Base-by-base conservation (phyloP, 2,329 filamentous ascomycete genomes). In the Aaosphaeria pasadenensis region DNA sequence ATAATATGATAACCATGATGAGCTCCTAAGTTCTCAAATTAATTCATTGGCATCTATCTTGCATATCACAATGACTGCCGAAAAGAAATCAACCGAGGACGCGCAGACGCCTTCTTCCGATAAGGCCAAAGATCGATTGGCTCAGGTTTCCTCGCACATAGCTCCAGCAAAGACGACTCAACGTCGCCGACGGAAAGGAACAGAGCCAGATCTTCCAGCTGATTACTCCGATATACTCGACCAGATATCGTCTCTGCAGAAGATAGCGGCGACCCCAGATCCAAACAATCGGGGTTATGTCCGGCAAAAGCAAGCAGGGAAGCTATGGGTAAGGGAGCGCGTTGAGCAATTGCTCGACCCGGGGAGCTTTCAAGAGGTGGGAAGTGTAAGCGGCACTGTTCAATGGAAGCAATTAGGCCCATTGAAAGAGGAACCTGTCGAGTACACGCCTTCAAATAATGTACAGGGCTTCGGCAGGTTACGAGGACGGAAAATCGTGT, bases 291-390 rank as follows among this genome's bases (percentile, higher is more conserved):
- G 77, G 51, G 83, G 83, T 28, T 86, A 85, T 53, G 65, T 80
- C n/a, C 77, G 80, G 5, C 83, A 86, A 60, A 84, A 83, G 54
- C 73, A 81, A 64, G 77, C 81, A 3, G 83, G 83, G 1, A 86
- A 86, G 62, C 73, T 86, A 13, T 85, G 82, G 82, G 82, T 85
- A 0, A 76, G 82, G 24, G 82, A 86, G 57, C 73, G 83, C 3
- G 78, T 86, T 13, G 73, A 80, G 5, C 70, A 77, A 31, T 70
- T 86, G n/a, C 71, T 86, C 7, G 82, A 86, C 48, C 56, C 68
- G 2, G 77, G 72, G 2, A 78, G 72, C 28, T 84, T 85, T 53
- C 71, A 73, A 13, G 83, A 86, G 63, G 76, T 86, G 5, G 83
- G 83, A 1, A 82, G 78, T 39, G 74, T 83, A 0, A 79, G 79